Conservation (phyloP, 2,329 filamentous ascomycete species). For the Fusarium sororula region DNA sequence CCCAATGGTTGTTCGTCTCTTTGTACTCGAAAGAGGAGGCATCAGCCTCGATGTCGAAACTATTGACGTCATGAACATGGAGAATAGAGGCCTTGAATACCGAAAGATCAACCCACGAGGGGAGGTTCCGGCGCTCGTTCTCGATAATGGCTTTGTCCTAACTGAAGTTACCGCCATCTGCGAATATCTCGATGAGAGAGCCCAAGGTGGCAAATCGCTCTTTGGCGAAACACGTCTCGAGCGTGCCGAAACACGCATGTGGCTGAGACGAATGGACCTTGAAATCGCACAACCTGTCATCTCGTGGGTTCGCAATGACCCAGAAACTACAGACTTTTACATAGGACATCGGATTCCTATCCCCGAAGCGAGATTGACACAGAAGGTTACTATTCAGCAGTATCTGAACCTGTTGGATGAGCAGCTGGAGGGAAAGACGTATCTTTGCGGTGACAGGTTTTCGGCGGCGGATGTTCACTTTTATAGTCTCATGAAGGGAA, state of each 20-base stretch:
- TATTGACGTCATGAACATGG: constrained; percentile 13
- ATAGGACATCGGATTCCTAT: not conserved
- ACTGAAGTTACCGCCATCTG: constrained; percentile 8
- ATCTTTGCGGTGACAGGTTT: not conserved
- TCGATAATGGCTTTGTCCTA: not conserved
- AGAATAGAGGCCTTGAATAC: constrained; percentile 21
- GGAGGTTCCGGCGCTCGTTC: not conserved
- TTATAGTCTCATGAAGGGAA: not conserved
- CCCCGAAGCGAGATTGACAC: not conserved
- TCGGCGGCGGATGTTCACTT: constrained; percentile 9
- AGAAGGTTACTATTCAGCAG: constrained; percentile 3
- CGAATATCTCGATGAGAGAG: constrained; percentile 1
- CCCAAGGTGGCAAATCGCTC: not conserved
- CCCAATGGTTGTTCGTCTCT: constrained; percentile 17
- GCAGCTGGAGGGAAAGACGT: constrained; percentile 3
- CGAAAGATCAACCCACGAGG: constrained; percentile 12
- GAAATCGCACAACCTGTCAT: constrained; percentile 3
- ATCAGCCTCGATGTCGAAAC: constrained; percentile 3
- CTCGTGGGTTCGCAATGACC: not conserved
- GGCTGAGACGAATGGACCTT: constrained; percentile 1
- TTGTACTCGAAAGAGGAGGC: constrained; percentile 24
- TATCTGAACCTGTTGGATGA: constrained; percentile 3
- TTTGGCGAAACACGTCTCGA: not conserved
- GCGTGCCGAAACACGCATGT: constrained; percentile 4
- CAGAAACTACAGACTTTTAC: not conserved